Evolutionary conservation across 129 eudicot species (phyloP).

Genomic region (Pittosporum tobira): DNA sequence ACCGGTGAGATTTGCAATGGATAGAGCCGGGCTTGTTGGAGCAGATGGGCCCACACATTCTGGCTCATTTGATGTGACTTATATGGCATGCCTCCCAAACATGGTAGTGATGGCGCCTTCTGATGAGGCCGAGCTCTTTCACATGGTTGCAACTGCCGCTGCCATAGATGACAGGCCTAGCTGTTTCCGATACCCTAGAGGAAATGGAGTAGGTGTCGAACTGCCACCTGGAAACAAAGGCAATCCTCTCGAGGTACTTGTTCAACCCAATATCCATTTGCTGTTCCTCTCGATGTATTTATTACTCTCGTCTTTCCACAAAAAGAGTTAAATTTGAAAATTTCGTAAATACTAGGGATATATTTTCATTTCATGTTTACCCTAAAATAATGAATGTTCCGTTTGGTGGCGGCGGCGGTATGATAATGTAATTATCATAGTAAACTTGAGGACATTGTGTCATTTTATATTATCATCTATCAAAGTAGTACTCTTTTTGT

Average conservation of each 20-base stretch:
- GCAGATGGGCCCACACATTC: constrained; percentile 97
- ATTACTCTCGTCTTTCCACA: too few relatives aligned
- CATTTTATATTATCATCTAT: too few relatives aligned
- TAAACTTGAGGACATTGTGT: too few relatives aligned
- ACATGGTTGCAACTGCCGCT: constrained; percentile 96
- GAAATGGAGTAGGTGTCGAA: constrained; percentile 78
- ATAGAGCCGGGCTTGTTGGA: constrained; percentile 87
- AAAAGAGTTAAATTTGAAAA: too few relatives aligned
- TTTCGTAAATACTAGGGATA: too few relatives aligned
- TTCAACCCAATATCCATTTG: not conserved
- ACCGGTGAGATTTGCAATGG: constrained; percentile 90
- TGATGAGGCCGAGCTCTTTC: constrained; percentile 88
- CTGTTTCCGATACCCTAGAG: constrained; percentile 91
- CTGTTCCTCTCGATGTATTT: constrained; percentile 48
- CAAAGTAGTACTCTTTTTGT: too few relatives aligned
- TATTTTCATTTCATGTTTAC: too few relatives aligned
- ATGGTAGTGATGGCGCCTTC: constrained; percentile 99
- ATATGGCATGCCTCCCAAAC: constrained; percentile 85
- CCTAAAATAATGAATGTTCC: too few relatives aligned
- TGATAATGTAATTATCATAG: too few relatives aligned
- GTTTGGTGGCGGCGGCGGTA: too few relatives aligned
- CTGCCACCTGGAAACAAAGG: constrained; percentile 92
- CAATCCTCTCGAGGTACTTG: constrained; percentile 64
- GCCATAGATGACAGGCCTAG: constrained; percentile 92
- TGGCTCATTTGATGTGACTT: constrained; percentile 85